Evolutionary conservation across 768 basidiomycete genomes (phyloP), one percentile per base, ranked within the genome.

Genomic region (Kwoniella sp.): DNA sequence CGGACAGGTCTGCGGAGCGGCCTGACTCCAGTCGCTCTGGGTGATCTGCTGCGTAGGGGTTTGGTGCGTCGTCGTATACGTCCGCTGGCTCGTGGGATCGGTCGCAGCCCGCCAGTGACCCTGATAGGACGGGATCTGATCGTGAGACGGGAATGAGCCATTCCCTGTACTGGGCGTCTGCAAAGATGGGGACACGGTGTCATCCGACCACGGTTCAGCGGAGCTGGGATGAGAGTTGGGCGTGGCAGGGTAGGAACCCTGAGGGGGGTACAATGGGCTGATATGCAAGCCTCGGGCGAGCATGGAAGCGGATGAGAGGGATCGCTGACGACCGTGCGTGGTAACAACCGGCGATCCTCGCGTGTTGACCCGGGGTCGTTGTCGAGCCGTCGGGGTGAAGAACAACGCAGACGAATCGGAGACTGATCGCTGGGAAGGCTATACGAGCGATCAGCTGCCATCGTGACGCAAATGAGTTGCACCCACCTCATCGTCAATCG

Each of bases 161-260:
- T 63, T 57, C 12, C 61, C 61, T 3, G 61, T 63, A 17, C 53
- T 47, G 7, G 61, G 61, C 3, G 61, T 63, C 22, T 63, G 61
- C 28, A 63, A 40, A 26, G 50, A 49, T 5, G 61, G 61, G 14
- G 60, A 62, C n/a, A 42, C 50, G 27, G 50, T 60, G 23, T 39
- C 59, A 38, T 45, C 46, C 11, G 52, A 54, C n/a, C 11, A 26
- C 7, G 42, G 52, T 3, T 42, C 42, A 17, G 26, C 20, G 8
- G 38, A n/a, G 14, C 32, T 34, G n/a, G 20, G 47, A n/a, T 39
- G 47, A 6, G 28, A 20, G 19, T 17, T 36, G 12, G 49, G 50
- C 3, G 52, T 54, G 14, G 42, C 39, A 40, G 44, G 52, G 15
- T 54, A 46, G 5, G 37, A 25, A 44, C 52, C 46, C 23, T 47